A percentile compares a stretch with the other conserved stretches of the same genome.
Conservation (phyloP, 1,139 yeast genomes). For the Hanseniaspora gamundiae region DNA sequence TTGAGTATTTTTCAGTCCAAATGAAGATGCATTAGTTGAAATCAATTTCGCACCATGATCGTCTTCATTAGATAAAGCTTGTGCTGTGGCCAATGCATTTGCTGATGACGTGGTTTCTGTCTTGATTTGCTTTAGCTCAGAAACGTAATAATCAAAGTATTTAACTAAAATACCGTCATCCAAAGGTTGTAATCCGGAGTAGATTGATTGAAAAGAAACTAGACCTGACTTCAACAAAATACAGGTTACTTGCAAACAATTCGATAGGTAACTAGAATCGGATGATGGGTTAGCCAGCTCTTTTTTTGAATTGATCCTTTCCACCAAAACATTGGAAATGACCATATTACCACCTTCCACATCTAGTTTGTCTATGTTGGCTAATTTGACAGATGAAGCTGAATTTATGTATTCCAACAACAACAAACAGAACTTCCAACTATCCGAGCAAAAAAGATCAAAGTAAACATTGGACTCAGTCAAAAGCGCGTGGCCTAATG, state of each 20-base stretch:
- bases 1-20: conserved; percentile 1
- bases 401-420: conserved; percentile 21
- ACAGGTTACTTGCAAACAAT: conserved; percentile 36
- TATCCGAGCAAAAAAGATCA: neutral
- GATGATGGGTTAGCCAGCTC: conserved; percentile 15
- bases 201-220: conserved; percentile 51
- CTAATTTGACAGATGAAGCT: conserved; percentile 49
- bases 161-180: conserved; percentile 19
- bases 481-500: conserved; percentile 15
- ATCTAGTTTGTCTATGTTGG: conserved; percentile 24
- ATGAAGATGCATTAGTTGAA: conserved; percentile 3
- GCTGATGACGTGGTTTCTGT: conserved; percentile 39
- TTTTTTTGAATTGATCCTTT: conserved; percentile 35
- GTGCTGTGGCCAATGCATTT: conserved; percentile 78
- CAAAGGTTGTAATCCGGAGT: conserved; percentile 42
- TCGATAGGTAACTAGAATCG: conserved; percentile 28
- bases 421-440: conserved; percentile 8
- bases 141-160: conserved; percentile 36
- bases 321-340: conserved; percentile 50
- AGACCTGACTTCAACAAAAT: conserved; percentile 60
- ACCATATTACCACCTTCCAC: conserved; percentile 44
- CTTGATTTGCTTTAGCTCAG: conserved; percentile 48
- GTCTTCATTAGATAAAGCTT: conserved; percentile 64
- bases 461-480: neutral
- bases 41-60: conserved; percentile 25